Evolutionary conservation across 2,329 filamentous ascomycete species (phyloP), one percentile per base, ranked within the genome.

Genomic region (Fusarium oxysporum): DNA sequence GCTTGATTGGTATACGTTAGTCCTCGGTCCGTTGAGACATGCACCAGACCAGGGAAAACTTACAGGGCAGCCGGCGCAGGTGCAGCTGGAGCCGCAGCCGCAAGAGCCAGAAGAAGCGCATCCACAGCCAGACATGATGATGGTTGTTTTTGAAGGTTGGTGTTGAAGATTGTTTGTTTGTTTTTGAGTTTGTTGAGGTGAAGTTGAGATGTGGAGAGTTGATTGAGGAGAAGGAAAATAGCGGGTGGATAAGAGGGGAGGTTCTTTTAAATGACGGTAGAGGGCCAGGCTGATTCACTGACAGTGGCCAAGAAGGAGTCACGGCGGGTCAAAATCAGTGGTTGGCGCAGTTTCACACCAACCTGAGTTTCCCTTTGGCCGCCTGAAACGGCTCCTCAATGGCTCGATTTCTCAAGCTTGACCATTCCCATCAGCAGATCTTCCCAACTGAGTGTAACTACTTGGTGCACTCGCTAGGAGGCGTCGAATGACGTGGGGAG

Each of bases 11-110:
- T 55, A 60, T 60, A 13, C 56, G 56, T 77, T 65, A 77, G 73
- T 54, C 40, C 59, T 62, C 43, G 32, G 21, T 35, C 28, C n/a
- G 10, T 67, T 37, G 23, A 43, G 64, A 45, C 51, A 63, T 50
- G 43, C 51, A 53, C 59, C 70, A 67, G n/a, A 62, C 50, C 63
- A 72, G 50, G 68, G 53, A 54, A 32, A 33, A 80, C 83, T 77
- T 81, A 85, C 84, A 74, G 83, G 83, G 82, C 84, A 85, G 77
- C 78, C 79, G 51, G 78, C 72, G 73, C 84, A 85, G 71, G 82
- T 81, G 83, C 84, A 85, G 79, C 72, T 45, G 35, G 79, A 76
- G 76, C 83, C 83, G 78, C 84, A 85, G 77, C 78, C 76, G 78
- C 84, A 85, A 59, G 81, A 76, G 74, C 83, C 83, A 69, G 82